Evolutionary conservation across 208 protist genomes (phyloP).

Genomic region (Borovskyia barvae): DNA sequence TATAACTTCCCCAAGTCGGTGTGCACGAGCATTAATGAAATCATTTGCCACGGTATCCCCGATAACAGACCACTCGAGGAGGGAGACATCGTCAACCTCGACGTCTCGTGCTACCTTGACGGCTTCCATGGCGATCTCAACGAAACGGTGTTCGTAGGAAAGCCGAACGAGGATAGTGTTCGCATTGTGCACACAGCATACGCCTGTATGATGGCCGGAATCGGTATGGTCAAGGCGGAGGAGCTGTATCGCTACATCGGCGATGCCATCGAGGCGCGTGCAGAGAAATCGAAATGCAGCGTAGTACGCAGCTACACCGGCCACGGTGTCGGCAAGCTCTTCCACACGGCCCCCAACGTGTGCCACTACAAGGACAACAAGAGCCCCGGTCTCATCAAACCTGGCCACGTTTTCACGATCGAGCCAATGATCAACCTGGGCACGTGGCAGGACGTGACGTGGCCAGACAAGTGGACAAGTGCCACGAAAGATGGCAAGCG

Average conservation of each 20-base stretch:
- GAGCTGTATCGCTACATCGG: conserved; percentile 84
- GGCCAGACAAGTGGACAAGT: conserved; percentile 97
- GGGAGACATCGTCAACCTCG: conserved; percentile 98
- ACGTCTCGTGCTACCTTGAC: conserved; percentile 96
- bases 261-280: conserved; percentile 80
- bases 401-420: conserved; percentile 97
- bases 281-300: conserved; percentile 55
- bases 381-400: conserved; percentile 84
- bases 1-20: conserved; percentile 97
- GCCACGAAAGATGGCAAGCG: conserved; percentile 94
- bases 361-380: conserved; percentile 94
- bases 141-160: conserved; percentile 92
- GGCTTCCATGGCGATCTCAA: conserved; percentile 93
- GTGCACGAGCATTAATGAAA: conserved; percentile 96
- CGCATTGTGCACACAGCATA: conserved; percentile 84
- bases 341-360: conserved; percentile 92
- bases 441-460: conserved; percentile 89
- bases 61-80: conserved; percentile 92
- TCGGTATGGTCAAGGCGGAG: conserved; percentile 76
- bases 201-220: conserved; percentile 78
- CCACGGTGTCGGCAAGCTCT: conserved; percentile 92
- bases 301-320: conserved; percentile 91
- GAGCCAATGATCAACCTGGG: conserved; percentile 98
- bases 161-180: conserved; percentile 69
- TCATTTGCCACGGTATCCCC: conserved; percentile 97